Evolutionary conservation across 2,329 filamentous ascomycete species (phyloP), one percentile per base, ranked within the genome.

Genomic region (Epicoccum sorghinum): DNA sequence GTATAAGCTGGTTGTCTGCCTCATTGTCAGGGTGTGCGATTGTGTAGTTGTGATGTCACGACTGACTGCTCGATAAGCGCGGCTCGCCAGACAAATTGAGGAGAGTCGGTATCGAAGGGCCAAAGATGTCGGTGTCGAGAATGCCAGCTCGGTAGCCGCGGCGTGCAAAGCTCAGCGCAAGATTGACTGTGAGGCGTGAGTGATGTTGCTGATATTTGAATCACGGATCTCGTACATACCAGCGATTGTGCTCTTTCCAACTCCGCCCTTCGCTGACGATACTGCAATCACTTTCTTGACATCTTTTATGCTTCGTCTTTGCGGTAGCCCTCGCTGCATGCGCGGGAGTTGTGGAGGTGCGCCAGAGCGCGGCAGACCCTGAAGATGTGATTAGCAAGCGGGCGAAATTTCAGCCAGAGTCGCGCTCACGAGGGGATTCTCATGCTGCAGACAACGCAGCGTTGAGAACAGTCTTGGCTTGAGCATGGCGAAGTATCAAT

Each of bases 251-350:
- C 91, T 96, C 73, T 99, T 99, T 1, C 95, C 95, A 0, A 99
- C 95, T n/a, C 95, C 95, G 2, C 95, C 95, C 72, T 99, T 99
- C 12, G 95, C 95, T 1, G 93, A 98, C 4, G 92, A 96, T 12
- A 99, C 91, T n/a, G 93, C 92, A 55, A 99, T 86, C n/a, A 97
- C 87, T 72, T 96, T 96, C 61, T 86, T 84, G 23, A 99, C 93
- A 72, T 93, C 87, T 24, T 84, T 83, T 64, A 99, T 96, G 64
- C 85, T 87, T 61, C 91, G 85, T 67, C 89, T 88, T 65, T 91
- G 85, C 0, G 95, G 93, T 9, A 96, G 82, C 23, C 91, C 90
- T 47, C 90, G 86, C 77, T 91, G 89, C 80, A 90, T 86, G 35
- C 89, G 87, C 29, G 88, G 89, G 55, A 93, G 83, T 50, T 83